Base-by-base conservation (phyloP, 2,329 filamentous ascomycete species). In the Leptosphaerulina australis region DNA sequence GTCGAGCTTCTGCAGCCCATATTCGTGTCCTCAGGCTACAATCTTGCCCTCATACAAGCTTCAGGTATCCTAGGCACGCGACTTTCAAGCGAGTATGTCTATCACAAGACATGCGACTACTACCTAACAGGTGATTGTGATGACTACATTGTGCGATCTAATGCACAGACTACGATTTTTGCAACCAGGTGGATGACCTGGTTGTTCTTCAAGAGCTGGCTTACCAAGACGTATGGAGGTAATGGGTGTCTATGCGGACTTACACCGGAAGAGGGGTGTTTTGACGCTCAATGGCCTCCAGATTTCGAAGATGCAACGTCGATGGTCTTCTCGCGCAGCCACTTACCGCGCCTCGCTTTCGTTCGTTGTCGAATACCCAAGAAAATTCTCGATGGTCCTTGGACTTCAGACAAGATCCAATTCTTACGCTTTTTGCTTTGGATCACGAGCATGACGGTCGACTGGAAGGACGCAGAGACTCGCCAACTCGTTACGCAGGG, bases 1-100 rank as follows among this genome's bases (percentile, higher is more conserved):
- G 62, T 73, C 3, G 80, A 83, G 60, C 62, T 83, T 10, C 69
- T 82, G n/a, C 76, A 82, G 56, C 69, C 74, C 30, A 81, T 83
- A 35, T 82, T 82, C 52, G 66, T 79, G n/a, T 63, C 74, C 21
- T 74, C 76, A 5, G 62, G 30, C 6, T 59, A 76, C 18, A 79
- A 81, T 53, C 55, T 78, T 24, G 75, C 77, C 28, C 60, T 46
- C 73, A 73, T 31, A 62, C 66, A 5, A 55, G 62, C 31, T 4
- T 82, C 80, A 0, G 67, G 65, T 0, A 53, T 64, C 9, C 59
- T 83, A 8, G 72, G 70, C n/a, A 40, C 56, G 3, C 61, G 59
- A 25, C 61, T 72, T 11, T 68, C 69, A 3, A 55, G 55, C 22
- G 40, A 58, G 1, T 62, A 63, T 45, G 44, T 63, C 20, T 70